A percentile compares a stretch with the other conserved stretches of the same genome.
Evolutionary conservation across 192 early-diverging fungal genomes (phyloP).

Genomic region (Mortierella antarctica): DNA sequence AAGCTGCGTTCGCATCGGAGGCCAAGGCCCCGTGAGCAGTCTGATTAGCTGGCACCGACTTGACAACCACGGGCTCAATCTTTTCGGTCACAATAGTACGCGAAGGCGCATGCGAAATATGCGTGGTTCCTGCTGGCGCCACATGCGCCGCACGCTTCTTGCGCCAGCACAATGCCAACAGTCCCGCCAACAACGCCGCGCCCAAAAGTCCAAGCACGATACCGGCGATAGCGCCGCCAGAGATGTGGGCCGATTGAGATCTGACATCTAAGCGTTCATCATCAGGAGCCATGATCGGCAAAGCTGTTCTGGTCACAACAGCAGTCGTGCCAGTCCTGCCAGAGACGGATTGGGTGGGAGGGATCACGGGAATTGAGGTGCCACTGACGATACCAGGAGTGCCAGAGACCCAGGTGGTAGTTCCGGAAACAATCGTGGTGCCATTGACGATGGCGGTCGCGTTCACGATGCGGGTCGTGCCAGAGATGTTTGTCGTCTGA

Average conservation of each 20-base stretch:
- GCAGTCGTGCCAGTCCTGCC: not conserved
- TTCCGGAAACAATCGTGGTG: conserved; percentile 4
- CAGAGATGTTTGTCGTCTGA: not conserved
- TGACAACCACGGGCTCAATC: conserved; percentile 43
- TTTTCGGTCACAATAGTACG: conserved; percentile 29
- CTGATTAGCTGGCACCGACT: conserved; percentile 4
- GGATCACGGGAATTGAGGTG: not conserved
- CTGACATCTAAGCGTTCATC: not conserved
- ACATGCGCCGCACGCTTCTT: conserved; percentile 8
- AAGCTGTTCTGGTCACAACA: not conserved
- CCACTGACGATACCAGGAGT: conserved; percentile 7
- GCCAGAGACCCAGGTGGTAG: conserved; percentile 16
- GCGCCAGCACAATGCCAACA: conserved; percentile 32
- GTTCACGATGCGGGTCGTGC: conserved; percentile 15
- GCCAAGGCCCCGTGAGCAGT: conserved; percentile 3
- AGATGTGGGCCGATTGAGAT: conserved; percentile 8
- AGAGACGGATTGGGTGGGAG: not conserved
- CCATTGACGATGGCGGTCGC: conserved; percentile 6
- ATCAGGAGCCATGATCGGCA: not conserved
- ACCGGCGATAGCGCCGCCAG: conserved; percentile 26
- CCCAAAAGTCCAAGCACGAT: conserved; percentile 26
- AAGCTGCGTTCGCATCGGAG: not conserved
- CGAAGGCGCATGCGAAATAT: not conserved
- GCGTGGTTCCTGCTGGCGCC: not conserved
- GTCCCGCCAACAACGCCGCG: conserved; percentile 1